These are phyloP conservation scores for Curvularia sp. DNA, from an alignment of 2,329 filamentous ascomycete species.

Conservation along the genomic window DNA sequence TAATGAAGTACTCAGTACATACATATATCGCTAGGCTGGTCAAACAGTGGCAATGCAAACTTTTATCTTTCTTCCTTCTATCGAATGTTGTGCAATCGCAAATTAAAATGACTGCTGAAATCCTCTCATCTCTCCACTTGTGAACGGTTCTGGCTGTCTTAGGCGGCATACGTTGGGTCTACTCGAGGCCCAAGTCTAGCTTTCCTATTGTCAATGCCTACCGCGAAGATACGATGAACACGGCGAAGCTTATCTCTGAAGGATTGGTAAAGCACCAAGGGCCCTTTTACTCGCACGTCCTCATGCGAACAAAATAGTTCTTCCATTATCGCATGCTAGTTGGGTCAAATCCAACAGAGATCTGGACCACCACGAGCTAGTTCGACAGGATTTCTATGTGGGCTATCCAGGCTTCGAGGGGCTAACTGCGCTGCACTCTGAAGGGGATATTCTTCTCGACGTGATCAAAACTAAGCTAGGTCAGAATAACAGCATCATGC, in stretches of 20 bases:
- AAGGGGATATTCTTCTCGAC: not conserved
- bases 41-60: not conserved
- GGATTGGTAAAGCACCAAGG: not conserved
- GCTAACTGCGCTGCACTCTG: not conserved
- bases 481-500: not conserved
- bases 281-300: not conserved
- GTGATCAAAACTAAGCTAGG: not conserved
- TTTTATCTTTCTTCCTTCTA: not conserved
- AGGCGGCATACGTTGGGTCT: not conserved
- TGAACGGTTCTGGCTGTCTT: not conserved
- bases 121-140: not conserved
- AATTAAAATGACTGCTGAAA: not conserved
- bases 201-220: not conserved
- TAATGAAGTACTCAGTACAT: not conserved
- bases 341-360: constrained; percentile 5
- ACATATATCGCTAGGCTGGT: not conserved
- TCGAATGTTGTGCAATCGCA: not conserved
- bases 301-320: not conserved
- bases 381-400: constrained; percentile 5
- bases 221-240: not conserved
- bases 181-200: not conserved
- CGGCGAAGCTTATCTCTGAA: not conserved
- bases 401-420: not conserved
- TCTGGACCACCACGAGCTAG: not conserved
- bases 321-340: not conserved